Evolutionary conservation across 345 rosid species (phyloP).

Genomic region (Acer saccharum): DNA sequence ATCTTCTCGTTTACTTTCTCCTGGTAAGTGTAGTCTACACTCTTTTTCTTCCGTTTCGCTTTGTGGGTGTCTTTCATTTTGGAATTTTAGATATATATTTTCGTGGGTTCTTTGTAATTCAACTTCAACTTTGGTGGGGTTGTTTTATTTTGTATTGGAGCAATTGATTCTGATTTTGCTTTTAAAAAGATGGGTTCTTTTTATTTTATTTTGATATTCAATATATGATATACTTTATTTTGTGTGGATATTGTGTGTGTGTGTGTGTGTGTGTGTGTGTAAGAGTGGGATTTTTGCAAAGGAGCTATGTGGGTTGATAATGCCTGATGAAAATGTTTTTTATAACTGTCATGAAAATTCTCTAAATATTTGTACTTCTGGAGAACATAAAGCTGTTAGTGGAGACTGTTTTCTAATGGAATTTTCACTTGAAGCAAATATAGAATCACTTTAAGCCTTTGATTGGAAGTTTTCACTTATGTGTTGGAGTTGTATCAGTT

Average conservation of each 20-base stretch:
- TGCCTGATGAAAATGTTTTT: too few species aligned
- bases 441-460: not conserved
- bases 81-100: not conserved
- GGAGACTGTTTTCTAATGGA: not conserved
- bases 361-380: not conserved
- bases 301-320: too few species aligned
- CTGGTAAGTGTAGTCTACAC: slow-evolving; percentile 31
- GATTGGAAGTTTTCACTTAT: not conserved
- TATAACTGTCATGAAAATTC: too few species aligned
- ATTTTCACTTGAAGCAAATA: not conserved
- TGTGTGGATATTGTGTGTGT: not conserved
- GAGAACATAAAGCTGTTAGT: not conserved
- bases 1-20: slow-evolving; percentile 11
- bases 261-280: not conserved
- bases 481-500: slow-evolving; percentile 31
- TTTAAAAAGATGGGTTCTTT: not conserved
- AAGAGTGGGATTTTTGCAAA: not conserved
- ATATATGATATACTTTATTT: not conserved
- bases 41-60: not conserved
- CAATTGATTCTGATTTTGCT: not conserved
- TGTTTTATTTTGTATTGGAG: not conserved
- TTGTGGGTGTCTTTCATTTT: not conserved
- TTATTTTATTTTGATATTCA: not conserved
- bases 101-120: slow-evolving; percentile 11
- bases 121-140: not conserved